Percentiles rank a stretch among this genome's conserved stretches.
phyloP scores from a whole-genome alignment of 495 filamentous ascomycete species.

The Trypethelium eluteriae region DNA sequence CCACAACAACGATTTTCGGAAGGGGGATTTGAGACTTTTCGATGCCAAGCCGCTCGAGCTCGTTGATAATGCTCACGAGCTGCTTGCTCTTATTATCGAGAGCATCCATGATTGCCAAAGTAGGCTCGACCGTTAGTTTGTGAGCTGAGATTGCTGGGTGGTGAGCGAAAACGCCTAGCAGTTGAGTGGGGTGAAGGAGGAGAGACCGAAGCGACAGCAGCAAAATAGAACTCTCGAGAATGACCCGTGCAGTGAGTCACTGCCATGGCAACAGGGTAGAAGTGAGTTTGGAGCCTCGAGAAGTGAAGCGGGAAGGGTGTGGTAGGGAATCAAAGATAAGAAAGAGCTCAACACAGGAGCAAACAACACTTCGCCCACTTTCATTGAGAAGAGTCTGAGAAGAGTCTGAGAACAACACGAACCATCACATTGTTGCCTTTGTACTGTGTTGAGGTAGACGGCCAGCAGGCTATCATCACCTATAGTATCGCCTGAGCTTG shows the following conservation, averaged over 20 bases:
- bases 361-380: too few species aligned
- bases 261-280: background rate
- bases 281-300: background rate
- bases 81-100: constrained; percentile 16
- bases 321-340: too few species aligned
- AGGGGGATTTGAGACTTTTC: constrained; percentile 45
- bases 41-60: constrained; percentile 30
- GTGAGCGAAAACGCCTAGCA: background rate
- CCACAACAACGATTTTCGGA: constrained; percentile 70
- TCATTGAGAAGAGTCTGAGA: background rate
- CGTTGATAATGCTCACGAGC: constrained; percentile 27
- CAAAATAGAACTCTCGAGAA: background rate
- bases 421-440: too few species aligned
- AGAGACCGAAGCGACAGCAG: background rate
- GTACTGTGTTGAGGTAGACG: background rate
- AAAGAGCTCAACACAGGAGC: too few species aligned
- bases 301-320: background rate
- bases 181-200: background rate
- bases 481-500: background rate
- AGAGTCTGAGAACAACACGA: background rate
- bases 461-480: background rate
- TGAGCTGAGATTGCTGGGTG: background rate
- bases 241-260: background rate
- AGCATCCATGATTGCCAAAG: constrained; percentile 1
- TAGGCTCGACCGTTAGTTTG: background rate